Percentiles rank a stretch among this genome's conserved stretches.
Evolutionary conservation across 1,284 basidiomycete species (phyloP).

Genomic region (Ustilago loliicola): DNA sequence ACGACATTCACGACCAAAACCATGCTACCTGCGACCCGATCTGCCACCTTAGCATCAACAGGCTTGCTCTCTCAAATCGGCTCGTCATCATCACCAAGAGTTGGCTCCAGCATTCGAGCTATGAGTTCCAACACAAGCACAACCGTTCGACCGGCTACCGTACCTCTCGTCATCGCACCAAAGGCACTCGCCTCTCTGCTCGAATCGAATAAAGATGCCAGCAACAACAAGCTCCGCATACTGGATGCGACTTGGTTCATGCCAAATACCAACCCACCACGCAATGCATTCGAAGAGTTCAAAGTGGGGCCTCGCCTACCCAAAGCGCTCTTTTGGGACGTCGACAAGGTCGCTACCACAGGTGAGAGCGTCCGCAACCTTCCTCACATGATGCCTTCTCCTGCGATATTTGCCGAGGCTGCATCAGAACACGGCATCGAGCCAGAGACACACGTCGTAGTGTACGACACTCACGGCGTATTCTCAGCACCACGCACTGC

Average conservation of each 20-base stretch:
- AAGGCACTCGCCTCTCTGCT: conserved; percentile 44
- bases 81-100: neutral
- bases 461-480: conserved; percentile 77
- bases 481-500: conserved; percentile 60
- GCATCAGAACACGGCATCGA: conserved; percentile 84
- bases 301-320: conserved; percentile 78
- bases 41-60: neutral
- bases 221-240: conserved; percentile 45
- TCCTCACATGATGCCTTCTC: conserved; percentile 92
- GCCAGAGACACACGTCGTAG: conserved; percentile 82
- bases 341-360: conserved; percentile 77
- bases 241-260: conserved; percentile 87
- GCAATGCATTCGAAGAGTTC: conserved; percentile 79
- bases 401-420: conserved; percentile 80
- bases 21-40: conserved; percentile 20
- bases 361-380: conserved; percentile 71
- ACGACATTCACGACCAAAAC: neutral
- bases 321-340: conserved; percentile 82
- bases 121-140: conserved; percentile 44
- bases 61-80: conserved; percentile 12
- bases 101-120: conserved; percentile 14
- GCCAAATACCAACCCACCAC: conserved; percentile 78
- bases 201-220: conserved; percentile 18
- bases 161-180: conserved; percentile 50
- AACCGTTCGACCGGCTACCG: conserved; percentile 35